Conservation (phyloP, 2,329 filamentous ascomycete genomes). For the Coniochaeta sp. region DNA sequence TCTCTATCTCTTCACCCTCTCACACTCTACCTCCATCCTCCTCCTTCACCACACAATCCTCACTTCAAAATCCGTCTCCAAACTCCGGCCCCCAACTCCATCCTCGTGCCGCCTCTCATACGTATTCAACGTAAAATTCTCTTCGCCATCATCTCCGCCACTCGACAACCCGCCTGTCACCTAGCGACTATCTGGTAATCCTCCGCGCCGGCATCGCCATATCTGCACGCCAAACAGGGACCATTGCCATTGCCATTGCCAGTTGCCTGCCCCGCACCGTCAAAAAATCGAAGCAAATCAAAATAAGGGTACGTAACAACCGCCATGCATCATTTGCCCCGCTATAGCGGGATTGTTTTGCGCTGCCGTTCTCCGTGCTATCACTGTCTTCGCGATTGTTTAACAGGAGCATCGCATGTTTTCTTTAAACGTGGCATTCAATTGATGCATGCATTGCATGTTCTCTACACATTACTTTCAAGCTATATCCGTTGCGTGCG, state of each 20-base stretch:
- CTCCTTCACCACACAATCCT: background rate
- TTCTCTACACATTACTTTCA: background rate
- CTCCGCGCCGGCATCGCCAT: background rate
- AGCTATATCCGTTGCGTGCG: background rate
- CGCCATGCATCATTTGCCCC: background rate
- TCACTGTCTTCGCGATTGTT: background rate
- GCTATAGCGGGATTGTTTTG: background rate
- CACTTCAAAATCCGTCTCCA: background rate
- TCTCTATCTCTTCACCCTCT: background rate
- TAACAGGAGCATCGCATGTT: background rate
- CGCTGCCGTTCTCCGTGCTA: background rate
- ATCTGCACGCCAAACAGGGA: background rate
- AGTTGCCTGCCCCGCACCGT: slow-evolving; percentile 1
- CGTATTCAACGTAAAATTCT: background rate
- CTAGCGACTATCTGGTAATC: background rate
- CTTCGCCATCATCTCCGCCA: background rate
- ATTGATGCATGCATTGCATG: background rate
- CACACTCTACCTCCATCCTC: no score
- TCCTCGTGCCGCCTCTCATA: background rate
- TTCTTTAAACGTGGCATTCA: background rate
- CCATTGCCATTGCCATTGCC: background rate
- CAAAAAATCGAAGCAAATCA: background rate
- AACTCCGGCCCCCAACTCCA: background rate
- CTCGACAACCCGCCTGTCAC: background rate
- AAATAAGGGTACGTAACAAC: background rate